A percentile compares a stretch with the other conserved stretches of the same genome.
These are phyloP conservation scores for Podospora pseudocomata DNA, from an alignment of 495 filamentous ascomycete species.

Conservation along the genomic window DNA sequence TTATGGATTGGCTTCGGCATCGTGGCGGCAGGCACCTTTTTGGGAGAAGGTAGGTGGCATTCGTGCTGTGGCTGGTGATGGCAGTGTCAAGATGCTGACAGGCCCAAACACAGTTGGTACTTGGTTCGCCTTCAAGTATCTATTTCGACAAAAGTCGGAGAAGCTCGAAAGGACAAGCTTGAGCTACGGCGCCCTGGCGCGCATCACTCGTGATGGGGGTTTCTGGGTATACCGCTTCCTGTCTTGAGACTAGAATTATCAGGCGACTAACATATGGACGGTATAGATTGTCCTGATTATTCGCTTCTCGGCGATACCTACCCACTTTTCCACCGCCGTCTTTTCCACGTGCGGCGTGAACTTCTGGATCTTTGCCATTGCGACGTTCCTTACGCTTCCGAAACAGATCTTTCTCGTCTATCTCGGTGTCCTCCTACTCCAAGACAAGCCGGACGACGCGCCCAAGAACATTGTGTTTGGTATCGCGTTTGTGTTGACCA, in stretches of 20 bases:
- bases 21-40: constrained; percentile 32
- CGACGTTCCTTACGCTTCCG: constrained; percentile 33
- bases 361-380: constrained; percentile 33
- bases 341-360: constrained; percentile 35
- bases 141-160: constrained; percentile 22
- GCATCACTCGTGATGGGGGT: constrained; percentile 29
- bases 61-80: not conserved
- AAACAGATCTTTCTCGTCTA: constrained; percentile 38
- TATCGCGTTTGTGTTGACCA: constrained; percentile 23
- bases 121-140: constrained; percentile 33
- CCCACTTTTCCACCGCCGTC: constrained; percentile 35
- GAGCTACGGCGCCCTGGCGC: constrained; percentile 30
- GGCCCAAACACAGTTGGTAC: constrained; percentile 11
- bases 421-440: constrained; percentile 31
- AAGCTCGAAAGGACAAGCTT: constrained; percentile 33
- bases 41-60: constrained; percentile 24
- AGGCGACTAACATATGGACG: not conserved
- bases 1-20: constrained; percentile 32
- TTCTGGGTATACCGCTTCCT: constrained; percentile 23
- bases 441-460: constrained; percentile 21
- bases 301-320: constrained; percentile 34
- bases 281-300: constrained; percentile 31
- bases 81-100: constrained; percentile 7
- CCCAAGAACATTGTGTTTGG: constrained; percentile 31
- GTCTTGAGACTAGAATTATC: not conserved